Evolutionary conservation across 2,329 filamentous ascomycete genomes (phyloP).

Genomic region (Ceratocystis eucalypticola): DNA sequence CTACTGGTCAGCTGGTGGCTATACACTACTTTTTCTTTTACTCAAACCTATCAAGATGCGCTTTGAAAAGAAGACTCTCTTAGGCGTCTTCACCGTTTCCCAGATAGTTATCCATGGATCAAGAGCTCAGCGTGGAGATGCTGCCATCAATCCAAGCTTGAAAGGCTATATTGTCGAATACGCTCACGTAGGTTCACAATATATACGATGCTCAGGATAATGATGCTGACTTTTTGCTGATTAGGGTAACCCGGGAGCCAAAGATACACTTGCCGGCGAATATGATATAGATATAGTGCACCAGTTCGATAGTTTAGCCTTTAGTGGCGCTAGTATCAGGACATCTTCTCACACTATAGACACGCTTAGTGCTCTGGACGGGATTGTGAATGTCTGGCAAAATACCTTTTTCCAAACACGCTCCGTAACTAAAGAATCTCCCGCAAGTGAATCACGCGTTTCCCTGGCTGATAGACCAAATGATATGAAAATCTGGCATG

Average conservation of each 20-base stretch:
- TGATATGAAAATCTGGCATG: conserved; percentile 27
- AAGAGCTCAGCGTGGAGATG: background rate
- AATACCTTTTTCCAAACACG: background rate
- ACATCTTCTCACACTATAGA: conserved; percentile 26
- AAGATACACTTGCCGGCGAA: background rate
- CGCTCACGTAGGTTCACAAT: background rate
- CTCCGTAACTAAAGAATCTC: background rate
- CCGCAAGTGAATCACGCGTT: background rate
- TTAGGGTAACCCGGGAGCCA: background rate
- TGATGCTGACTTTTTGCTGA: background rate
- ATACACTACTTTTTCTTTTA: background rate
- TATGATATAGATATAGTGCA: background rate
- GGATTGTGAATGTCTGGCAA: conserved; percentile 29
- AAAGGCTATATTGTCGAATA: conserved; percentile 10
- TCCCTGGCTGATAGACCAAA: conserved; percentile 9
- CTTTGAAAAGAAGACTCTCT: background rate
- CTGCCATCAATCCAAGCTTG: background rate
- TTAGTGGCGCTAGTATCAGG: conserved; percentile 28
- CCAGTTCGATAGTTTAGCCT: conserved; percentile 24
- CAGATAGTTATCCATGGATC: background rate
- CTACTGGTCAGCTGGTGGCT: background rate
- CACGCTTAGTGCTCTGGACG: conserved; percentile 25
- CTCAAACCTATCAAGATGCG: background rate
- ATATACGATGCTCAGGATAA: background rate
- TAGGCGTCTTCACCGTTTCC: background rate